Percentiles rank a stretch among this genome's conserved stretches.
phyloP scores from a whole-genome alignment of 108 stramenopile genomes.

The Pseudonitzschia multiseries region DNA sequence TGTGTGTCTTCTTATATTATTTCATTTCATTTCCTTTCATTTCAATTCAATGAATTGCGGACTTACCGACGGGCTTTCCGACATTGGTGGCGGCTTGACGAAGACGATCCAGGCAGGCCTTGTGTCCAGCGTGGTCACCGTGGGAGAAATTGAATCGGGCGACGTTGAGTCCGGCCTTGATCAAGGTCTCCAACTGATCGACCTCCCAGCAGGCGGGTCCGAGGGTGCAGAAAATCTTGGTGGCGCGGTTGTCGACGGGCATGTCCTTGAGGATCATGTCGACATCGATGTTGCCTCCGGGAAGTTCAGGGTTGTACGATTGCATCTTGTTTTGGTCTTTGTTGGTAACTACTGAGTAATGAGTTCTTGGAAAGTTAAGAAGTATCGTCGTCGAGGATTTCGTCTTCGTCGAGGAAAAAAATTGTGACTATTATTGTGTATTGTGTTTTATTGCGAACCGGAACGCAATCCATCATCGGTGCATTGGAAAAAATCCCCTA shows the following conservation, averaged over 20 bases:
- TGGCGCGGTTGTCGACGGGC: conserved; percentile 56
- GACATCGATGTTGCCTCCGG: conserved; percentile 50
- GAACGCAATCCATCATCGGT: background rate
- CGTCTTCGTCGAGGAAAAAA: background rate
- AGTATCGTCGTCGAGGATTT: background rate
- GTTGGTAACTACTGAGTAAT: background rate
- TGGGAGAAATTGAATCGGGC: conserved; percentile 91
- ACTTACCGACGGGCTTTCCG: conserved; percentile 66
- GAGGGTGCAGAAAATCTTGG: conserved; percentile 88
- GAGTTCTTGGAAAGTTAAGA: background rate
- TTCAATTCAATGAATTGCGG: background rate
- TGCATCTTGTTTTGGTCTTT: conserved; percentile 4
- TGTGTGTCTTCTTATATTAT: too few relatives aligned
- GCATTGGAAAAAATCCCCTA: too few relatives aligned
- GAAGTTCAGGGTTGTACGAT: conserved; percentile 35
- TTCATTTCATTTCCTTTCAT: too few relatives aligned
- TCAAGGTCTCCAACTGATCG: conserved; percentile 64
- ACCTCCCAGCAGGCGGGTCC: conserved; percentile 92
- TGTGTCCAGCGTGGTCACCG: conserved; percentile 87
- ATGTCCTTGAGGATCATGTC: conserved; percentile 47
- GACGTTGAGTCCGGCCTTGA: conserved; percentile 89
- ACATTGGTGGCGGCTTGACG: conserved; percentile 77
- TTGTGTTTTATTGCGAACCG: too few relatives aligned
- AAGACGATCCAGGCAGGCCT: conserved; percentile 76
- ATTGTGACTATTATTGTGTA: conserved; percentile 1